Conservation (phyloP, 768 basidiomycete species). For the Chalciporus sphaerocephalus region DNA sequence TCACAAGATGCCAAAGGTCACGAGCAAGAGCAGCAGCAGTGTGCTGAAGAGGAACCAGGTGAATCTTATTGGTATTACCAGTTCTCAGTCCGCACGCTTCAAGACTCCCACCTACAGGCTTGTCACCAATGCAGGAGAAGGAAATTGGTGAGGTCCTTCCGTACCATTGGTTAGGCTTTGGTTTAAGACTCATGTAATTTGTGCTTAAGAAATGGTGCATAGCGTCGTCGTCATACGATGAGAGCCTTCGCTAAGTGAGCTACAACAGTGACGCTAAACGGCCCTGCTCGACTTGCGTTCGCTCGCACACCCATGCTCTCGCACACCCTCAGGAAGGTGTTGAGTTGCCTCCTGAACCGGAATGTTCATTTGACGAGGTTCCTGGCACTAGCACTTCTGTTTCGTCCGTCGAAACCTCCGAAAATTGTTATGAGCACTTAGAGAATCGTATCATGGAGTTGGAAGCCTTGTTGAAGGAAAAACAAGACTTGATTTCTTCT, state of each 20-base stretch:
- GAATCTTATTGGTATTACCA: neutral
- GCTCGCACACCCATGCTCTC: slow-evolving; percentile 67
- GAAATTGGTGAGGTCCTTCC: slow-evolving; percentile 52
- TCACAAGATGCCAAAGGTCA: slow-evolving; percentile 38
- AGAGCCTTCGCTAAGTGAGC: slow-evolving; percentile 4
- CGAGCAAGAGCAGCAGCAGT: neutral
- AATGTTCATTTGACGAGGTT: slow-evolving; percentile 75
- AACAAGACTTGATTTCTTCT: slow-evolving; percentile 32
- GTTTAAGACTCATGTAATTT: slow-evolving; percentile 7
- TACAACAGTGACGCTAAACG: slow-evolving; percentile 61
- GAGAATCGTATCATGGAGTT: slow-evolving; percentile 70
- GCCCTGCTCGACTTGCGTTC: slow-evolving; percentile 73
- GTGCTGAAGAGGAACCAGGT: slow-evolving; percentile 27
- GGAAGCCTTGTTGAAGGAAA: slow-evolving; percentile 60
- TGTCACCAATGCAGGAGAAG: slow-evolving; percentile 63
- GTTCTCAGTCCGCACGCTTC: neutral
- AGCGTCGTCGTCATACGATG: slow-evolving; percentile 8
- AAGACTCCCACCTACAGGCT: slow-evolving; percentile 24
- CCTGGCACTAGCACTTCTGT: slow-evolving; percentile 30
- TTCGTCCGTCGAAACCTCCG: slow-evolving; percentile 46
- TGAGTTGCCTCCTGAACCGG: slow-evolving; percentile 50
- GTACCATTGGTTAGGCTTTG: slow-evolving; percentile 10
- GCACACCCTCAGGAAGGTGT: slow-evolving; percentile 58
- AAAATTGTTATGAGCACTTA: slow-evolving; percentile 57
- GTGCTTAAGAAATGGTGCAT: slow-evolving; percentile 55